Base-by-base conservation (phyloP, 352 stramenopile species). In the Thraustochytrium sp. region DNA sequence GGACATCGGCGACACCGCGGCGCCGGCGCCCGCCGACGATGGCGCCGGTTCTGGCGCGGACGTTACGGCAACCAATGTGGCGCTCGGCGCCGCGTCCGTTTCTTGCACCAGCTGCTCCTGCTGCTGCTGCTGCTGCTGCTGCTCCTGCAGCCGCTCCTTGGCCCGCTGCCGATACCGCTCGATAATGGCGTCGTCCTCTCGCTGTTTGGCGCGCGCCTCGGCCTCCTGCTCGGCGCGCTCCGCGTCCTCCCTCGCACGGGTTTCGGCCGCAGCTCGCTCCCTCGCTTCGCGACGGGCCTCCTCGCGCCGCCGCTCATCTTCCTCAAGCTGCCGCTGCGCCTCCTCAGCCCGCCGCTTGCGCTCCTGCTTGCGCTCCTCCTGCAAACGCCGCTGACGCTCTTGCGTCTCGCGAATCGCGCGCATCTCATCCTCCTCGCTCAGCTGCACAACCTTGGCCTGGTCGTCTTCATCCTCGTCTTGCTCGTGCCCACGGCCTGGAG, bases 101-200 rank as follows among this genome's bases (percentile, higher is more conserved):
- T 55, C 48, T n/a, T 55, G 18, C 16, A 55, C 5, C 54, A 63
- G 54, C 8, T 4, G n/a, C 54, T 16, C 9, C 3, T 21, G 9
- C 8, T 38, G 9, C 55, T 16, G 55, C 2, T 16, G 18, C 55
- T n/a, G 2, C 18, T n/a, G 34, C 2, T 16, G 55, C 59, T 72
- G 59, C 40, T 72, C 59, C 8, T 13, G 13, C 4, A 80, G 53
- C 44, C 63, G 76, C 11, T 31, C 44, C 48, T 65, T 61, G 37
- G 68, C 68, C 68, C 63, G 76, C 49, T 80, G 34, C 9, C 68
- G 68, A 31, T 80, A 80, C 49, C 26, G 44, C 31, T 80, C 48
- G 42, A 80, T 80, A 26, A 80, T 64, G 42, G 31, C 46, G 18
- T 63, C 46, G 5, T 80, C 40, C 68, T 80, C 46, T 5, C 34